Base-by-base conservation (phyloP, 768 basidiomycete species). In the Tricholoma flavovirens region DNA sequence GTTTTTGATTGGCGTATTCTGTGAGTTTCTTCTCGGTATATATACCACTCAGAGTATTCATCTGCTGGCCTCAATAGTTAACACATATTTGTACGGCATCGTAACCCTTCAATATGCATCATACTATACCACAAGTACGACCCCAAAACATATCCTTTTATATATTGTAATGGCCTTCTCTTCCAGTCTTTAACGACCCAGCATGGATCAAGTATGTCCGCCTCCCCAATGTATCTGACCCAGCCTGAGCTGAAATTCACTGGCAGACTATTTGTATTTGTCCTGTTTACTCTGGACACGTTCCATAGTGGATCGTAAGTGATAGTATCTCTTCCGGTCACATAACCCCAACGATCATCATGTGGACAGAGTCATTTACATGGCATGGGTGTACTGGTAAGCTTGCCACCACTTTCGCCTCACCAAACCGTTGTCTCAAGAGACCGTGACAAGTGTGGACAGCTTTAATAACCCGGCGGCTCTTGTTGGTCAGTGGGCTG, bases 1-100 rank as follows among this genome's bases (percentile, higher is more conserved):
- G 45, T 60, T 65, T 22, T 53, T 67, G 19, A 45, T 67, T 49
- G 66, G 66, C 10, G 56, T 65, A n/a, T 62, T 67, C 45, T 55
- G 66, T 65, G 48, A 30, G 62, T 57, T 12, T 19, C 30, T 22
- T 11, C 40, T 9, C 19, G 24, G 24, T 45, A n/a, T 32, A 30
- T 46, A 22, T 43, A 36, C 32, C 19, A 8, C 40, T 42, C 10
- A 21, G 40, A 10, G 1, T 21, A 19, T 38, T 19, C 14, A 42
- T 46, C 26, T 38, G 19, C 26, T 32, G 8, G 8, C 32, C 40
- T 38, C 5, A 26, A 6, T 51, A 67, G 66, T 67, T 5, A 65
- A 64, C 29, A 65, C 64, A 1, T 65, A 60, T 43, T 56, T 65
- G 9, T 67, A 63, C 53, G 66, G 64, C 9, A 32, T 67, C 14